Evolutionary conservation across 352 stramenopile species (phyloP).

Genomic region (Phytophthora macrochlamydospora): DNA sequence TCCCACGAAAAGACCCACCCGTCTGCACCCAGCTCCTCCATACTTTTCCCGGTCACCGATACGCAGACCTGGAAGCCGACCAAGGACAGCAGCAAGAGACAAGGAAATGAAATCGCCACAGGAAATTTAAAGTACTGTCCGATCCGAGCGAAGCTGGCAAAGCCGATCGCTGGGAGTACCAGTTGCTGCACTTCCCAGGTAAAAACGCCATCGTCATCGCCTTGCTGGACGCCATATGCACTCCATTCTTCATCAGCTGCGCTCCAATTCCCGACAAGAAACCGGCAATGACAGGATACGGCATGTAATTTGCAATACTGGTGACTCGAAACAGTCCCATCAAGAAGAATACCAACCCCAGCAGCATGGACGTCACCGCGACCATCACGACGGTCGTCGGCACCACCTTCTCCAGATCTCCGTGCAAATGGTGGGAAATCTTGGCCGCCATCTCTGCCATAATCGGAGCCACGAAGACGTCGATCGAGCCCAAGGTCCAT

Average conservation of each 20-base stretch:
- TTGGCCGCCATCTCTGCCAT: slow-evolving; percentile 78
- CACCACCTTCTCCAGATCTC: slow-evolving; percentile 64
- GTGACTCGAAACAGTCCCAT: slow-evolving; percentile 78
- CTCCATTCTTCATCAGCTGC: slow-evolving; percentile 77
- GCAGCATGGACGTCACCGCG: slow-evolving; percentile 62
- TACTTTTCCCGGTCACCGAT: slow-evolving; percentile 30
- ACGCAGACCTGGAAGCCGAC: slow-evolving; percentile 64
- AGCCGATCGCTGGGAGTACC: slow-evolving; percentile 61
- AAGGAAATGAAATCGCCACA: slow-evolving; percentile 77
- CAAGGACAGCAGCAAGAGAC: slow-evolving; percentile 60
- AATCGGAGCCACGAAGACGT: slow-evolving; percentile 80
- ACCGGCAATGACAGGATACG: slow-evolving; percentile 82
- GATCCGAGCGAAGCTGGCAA: slow-evolving; percentile 57
- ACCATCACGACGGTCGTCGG: slow-evolving; percentile 80
- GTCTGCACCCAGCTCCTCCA: slow-evolving; percentile 36
- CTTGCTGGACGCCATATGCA: slow-evolving; percentile 78
- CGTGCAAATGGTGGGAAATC: slow-evolving; percentile 64
- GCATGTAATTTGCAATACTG: slow-evolving; percentile 86
- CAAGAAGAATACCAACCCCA: slow-evolving; percentile 67
- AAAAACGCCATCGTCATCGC: slow-evolving; percentile 61
- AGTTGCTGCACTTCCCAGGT: slow-evolving; percentile 58
- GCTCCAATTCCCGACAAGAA: slow-evolving; percentile 84
- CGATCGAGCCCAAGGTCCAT: slow-evolving; percentile 78
- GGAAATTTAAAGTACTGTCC: slow-evolving; percentile 68
- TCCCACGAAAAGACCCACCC: slow-evolving; percentile 80